phyloP scores from a whole-genome alignment of 768 basidiomycete species.

The Panaeolus papilionaceus region DNA sequence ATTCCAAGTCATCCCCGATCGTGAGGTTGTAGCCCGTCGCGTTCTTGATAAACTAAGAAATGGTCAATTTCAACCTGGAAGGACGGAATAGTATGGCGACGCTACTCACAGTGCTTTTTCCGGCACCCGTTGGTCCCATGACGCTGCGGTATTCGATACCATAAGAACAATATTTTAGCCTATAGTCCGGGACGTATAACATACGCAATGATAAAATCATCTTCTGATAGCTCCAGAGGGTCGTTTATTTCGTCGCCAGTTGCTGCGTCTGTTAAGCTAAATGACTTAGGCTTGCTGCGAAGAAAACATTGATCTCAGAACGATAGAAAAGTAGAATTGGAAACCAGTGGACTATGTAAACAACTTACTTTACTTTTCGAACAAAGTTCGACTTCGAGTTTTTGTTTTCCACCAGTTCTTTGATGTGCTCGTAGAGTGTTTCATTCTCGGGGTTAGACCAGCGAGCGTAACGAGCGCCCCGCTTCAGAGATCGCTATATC shows the following conservation, averaged over 20 bases:
- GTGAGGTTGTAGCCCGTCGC: conserved; percentile 1
- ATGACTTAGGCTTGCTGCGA: background rate
- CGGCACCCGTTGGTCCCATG: conserved; percentile 32
- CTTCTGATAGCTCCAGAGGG: conserved; percentile 12
- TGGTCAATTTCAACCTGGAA: background rate
- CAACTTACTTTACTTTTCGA: background rate
- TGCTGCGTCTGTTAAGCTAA: background rate
- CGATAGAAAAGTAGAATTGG: background rate
- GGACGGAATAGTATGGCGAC: background rate
- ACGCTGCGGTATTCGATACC: conserved; percentile 19
- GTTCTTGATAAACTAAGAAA: conserved; percentile 17
- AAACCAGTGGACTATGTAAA: no score
- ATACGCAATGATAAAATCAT: conserved; percentile 15
- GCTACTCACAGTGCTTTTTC: conserved; percentile 25
- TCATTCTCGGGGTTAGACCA: no score
- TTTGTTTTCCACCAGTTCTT: background rate
- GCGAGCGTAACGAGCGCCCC: background rate
- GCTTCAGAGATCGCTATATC: background rate
- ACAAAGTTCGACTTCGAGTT: background rate
- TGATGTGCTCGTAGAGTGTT: no score
- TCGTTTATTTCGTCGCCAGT: background rate
- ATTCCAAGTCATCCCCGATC: conserved; percentile 11
- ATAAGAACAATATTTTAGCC: background rate
- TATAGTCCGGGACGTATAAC: background rate
- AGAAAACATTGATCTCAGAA: background rate